These are phyloP conservation scores for Colletotrichum navitas DNA, from an alignment of 2,329 filamentous ascomycete species.

Conservation along the genomic window DNA sequence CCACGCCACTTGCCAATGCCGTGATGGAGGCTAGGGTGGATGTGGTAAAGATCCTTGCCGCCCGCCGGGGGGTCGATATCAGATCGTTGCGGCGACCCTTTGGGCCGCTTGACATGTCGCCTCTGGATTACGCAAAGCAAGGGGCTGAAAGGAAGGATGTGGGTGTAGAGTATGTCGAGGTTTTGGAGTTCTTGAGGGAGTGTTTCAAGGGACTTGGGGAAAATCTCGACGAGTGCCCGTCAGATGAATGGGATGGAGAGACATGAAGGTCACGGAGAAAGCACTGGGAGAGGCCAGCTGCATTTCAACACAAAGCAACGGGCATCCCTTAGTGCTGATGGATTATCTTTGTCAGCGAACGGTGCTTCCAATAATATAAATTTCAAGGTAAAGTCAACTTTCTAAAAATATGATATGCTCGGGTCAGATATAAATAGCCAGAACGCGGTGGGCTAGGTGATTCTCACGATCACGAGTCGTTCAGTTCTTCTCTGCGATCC, in stretches of 20 bases:
- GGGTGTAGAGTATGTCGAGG: background rate
- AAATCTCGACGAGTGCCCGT: background rate
- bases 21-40: slow-evolving; percentile 1
- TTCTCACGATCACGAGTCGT: background rate
- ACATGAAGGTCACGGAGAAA: background rate
- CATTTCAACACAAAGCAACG: background rate
- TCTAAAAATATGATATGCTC: accelerated
- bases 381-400: background rate
- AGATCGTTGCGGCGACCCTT: background rate
- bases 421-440: background rate
- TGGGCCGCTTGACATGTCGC: background rate
- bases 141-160: background rate
- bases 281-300: background rate
- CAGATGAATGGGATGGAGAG: background rate
- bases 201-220: background rate
- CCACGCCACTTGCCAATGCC: slow-evolving; percentile 2
- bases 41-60: background rate
- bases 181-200: background rate
- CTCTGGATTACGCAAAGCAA: background rate
- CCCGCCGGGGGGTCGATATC: background rate
- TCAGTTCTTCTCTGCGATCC: too few relatives aligned
- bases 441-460: background rate
- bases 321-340: background rate
- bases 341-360: too few relatives aligned
- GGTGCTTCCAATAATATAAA: too few relatives aligned